A percentile compares a stretch with the other conserved stretches of the same genome.
Evolutionary conservation across 257 asterid species (phyloP).

Genomic region (Scutellaria galericulata): DNA sequence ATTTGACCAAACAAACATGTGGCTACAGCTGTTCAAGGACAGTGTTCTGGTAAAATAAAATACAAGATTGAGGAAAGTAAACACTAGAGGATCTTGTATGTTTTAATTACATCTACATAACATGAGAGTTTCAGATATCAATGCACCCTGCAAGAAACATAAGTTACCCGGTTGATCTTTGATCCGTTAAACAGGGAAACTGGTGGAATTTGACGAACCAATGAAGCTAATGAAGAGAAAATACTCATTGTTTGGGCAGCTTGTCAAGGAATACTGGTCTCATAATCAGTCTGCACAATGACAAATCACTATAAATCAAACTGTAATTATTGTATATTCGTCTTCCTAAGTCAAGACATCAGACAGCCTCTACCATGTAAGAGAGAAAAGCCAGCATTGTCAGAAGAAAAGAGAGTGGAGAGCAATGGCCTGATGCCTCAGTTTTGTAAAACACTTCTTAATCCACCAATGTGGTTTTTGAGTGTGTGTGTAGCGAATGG

Average conservation of each 20-base stretch:
- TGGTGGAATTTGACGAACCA: slow-evolving; percentile 82
- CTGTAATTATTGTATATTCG: neutral
- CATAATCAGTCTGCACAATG: slow-evolving; percentile 57
- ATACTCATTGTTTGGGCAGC: slow-evolving; percentile 73
- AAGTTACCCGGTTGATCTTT: neutral
- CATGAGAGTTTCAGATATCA: no score
- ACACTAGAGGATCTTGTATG: no score
- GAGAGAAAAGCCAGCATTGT: no score
- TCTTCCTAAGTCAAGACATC: neutral
- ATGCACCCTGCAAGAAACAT: slow-evolving; percentile 42
- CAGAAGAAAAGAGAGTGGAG: no score
- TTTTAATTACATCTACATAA: no score
- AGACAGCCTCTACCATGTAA: no score
- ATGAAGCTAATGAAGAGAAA: slow-evolving; percentile 74
- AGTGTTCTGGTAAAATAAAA: no score
- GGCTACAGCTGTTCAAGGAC: slow-evolving; percentile 71
- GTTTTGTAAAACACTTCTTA: no score
- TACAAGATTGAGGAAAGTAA: slow-evolving; percentile 57
- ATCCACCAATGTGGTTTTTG: no score
- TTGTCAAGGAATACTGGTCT: slow-evolving; percentile 93
- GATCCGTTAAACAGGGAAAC: slow-evolving; percentile 49
- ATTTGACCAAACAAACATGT: neutral
- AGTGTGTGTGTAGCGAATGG: no score
- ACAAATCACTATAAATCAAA: slow-evolving; percentile 29
- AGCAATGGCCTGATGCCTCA: no score